These are phyloP conservation scores for Populus hybrid DNA, from an alignment of 441 rosid genomes.

Conservation along the genomic window DNA sequence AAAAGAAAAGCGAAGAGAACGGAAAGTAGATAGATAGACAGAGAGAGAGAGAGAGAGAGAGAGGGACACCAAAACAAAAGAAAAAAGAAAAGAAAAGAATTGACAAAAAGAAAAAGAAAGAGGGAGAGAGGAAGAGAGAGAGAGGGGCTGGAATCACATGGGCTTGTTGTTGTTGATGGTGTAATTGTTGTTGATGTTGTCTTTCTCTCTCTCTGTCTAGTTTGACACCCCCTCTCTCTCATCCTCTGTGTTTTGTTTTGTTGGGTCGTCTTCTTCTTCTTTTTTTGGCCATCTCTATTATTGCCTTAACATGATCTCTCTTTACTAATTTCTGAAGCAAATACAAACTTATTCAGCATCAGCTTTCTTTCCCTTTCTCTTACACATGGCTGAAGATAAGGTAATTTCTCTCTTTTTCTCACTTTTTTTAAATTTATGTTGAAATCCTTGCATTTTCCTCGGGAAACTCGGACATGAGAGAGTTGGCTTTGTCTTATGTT, in stretches of 20 bases:
- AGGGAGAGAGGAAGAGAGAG: not conserved
- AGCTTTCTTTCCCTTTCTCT: slow-evolving; percentile 14
- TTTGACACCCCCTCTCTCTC: slow-evolving; percentile 18
- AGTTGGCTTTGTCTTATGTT: not conserved
- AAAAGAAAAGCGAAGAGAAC: slow-evolving; percentile 27
- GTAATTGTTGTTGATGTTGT: slow-evolving; percentile 2
- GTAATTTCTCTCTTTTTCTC: slow-evolving; percentile 26
- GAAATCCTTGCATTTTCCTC: not conserved
- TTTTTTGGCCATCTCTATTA: not conserved
- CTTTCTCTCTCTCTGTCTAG: slow-evolving; percentile 20
- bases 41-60: not conserved
- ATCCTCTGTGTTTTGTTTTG: slow-evolving; percentile 1
- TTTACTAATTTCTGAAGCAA: not conserved
- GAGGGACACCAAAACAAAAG: not conserved
- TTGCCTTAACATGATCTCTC: slow-evolving; percentile 23
- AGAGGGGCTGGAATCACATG: slow-evolving; percentile 71
- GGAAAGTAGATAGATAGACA: slow-evolving; percentile 36
- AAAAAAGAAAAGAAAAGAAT: not conserved
- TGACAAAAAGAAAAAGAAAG: slow-evolving; percentile 12
- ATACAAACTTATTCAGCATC: not conserved
- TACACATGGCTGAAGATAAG: slow-evolving; percentile 70
- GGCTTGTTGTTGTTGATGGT: slow-evolving; percentile 37
- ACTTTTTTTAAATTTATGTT: not conserved
- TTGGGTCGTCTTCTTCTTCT: slow-evolving; percentile 18
- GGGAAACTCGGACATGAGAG: not conserved